Percentiles rank a stretch among this genome's conserved stretches.
Conservation (phyloP, 805 yeast genomes). For the Hanseniaspora lindneri region DNA sequence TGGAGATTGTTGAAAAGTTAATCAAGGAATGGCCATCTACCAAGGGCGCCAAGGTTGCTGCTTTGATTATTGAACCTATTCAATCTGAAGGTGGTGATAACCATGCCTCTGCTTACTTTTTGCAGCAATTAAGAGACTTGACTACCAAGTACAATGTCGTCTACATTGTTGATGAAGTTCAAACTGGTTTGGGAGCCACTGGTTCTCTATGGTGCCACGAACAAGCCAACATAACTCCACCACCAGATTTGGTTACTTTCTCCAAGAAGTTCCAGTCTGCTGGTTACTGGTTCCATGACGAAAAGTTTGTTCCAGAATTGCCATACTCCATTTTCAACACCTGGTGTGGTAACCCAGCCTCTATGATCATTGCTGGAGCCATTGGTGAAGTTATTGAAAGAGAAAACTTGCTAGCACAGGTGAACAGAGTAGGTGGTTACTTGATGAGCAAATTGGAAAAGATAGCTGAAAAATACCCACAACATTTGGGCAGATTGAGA, state of each 20-base stretch:
- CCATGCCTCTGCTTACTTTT: conserved; percentile 50
- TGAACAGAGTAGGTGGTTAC: conserved; percentile 44
- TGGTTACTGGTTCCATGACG: conserved; percentile 55
- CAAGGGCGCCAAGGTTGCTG: conserved; percentile 57
- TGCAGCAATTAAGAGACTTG: conserved; percentile 50
- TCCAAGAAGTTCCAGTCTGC: conserved; percentile 66
- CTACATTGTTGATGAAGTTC: conserved; percentile 61
- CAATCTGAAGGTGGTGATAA: conserved; percentile 72
- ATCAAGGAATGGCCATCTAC: conserved; percentile 45
- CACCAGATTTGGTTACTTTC: conserved; percentile 60
- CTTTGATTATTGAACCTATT: conserved; percentile 78
- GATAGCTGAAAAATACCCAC: conserved; percentile 31
- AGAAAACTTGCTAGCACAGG: conserved; percentile 38
- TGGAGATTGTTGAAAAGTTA: conserved; percentile 60
- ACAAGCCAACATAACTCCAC: conserved; percentile 48
- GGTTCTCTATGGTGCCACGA: conserved; percentile 68
- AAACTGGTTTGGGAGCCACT: conserved; percentile 63
- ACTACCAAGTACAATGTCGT: conserved; percentile 46
- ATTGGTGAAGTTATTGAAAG: conserved; percentile 45
- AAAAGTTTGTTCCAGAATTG: conserved; percentile 44
- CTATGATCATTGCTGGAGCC: conserved; percentile 50
- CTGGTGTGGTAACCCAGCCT: conserved; percentile 69
- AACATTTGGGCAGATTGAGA: conserved; percentile 39
- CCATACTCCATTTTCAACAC: conserved; percentile 65
- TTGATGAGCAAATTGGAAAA: conserved; percentile 35